phyloP scores from a whole-genome alignment of 1,284 basidiomycete genomes.

The Anthracocystis walkeri region DNA sequence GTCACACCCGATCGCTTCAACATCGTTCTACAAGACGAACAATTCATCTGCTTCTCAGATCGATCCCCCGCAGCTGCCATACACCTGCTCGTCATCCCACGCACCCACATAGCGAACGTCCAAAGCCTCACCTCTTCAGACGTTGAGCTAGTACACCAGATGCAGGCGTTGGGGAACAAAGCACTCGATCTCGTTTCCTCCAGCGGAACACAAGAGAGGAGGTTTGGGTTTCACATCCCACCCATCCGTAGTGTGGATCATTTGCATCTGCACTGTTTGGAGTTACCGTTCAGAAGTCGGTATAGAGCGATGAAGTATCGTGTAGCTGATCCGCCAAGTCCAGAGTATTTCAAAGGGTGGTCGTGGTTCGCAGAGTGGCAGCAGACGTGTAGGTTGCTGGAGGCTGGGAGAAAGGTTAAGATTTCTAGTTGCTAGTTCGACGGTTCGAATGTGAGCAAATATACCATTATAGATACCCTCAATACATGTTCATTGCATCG shows the following conservation, averaged over 20 bases:
- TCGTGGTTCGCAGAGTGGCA: slow-evolving; percentile 81
- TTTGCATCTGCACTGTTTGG: slow-evolving; percentile 82
- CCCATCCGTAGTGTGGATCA: slow-evolving; percentile 84
- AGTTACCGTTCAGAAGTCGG: slow-evolving; percentile 75
- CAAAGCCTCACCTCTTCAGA: slow-evolving; percentile 70
- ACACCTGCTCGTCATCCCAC: slow-evolving; percentile 78
- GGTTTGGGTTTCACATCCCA: slow-evolving; percentile 73
- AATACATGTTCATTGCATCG: not conserved
- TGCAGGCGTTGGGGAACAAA: slow-evolving; percentile 76
- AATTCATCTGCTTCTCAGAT: slow-evolving; percentile 77
- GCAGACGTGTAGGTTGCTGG: slow-evolving; percentile 77
- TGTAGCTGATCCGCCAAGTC: slow-evolving; percentile 62
- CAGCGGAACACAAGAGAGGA: slow-evolving; percentile 33
- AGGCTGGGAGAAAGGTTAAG: slow-evolving; percentile 74
- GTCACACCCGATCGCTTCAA: slow-evolving; percentile 74
- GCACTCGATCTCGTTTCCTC: slow-evolving; percentile 72
- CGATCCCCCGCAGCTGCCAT: slow-evolving; percentile 75
- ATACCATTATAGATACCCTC: slow-evolving; percentile 12
- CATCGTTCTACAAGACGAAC: slow-evolving; percentile 76
- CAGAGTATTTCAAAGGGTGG: slow-evolving; percentile 75
- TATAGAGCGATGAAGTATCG: slow-evolving; percentile 75
- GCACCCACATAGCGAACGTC: slow-evolving; percentile 73
- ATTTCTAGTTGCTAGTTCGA: slow-evolving; percentile 65
- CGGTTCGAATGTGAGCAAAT: not conserved
- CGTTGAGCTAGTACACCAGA: slow-evolving; percentile 72